Evolutionary conservation across 331 rosid species (phyloP), one percentile per base, ranked within the genome.

Genomic region (Erythrophleum ivorense): DNA sequence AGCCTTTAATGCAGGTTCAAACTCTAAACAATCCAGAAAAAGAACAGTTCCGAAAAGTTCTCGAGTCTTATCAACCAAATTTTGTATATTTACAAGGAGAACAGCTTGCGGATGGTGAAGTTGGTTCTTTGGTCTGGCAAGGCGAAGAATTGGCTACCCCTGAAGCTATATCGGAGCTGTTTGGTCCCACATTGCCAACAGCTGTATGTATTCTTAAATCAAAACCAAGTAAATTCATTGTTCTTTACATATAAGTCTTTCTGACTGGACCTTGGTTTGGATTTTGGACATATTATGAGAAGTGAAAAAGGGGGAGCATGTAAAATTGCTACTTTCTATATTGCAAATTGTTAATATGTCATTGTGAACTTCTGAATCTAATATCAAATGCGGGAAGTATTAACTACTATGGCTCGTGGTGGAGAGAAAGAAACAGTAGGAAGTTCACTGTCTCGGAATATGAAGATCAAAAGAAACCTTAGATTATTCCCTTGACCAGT

Each of bases 1-100:
- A 75, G 29, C 19, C 60, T 53, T 50, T 10, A 78, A 71, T 88
- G 92, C 88, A 96, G 99, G 97, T 96, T 71, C 97, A 89, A 80
- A 89, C 89, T 84, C 89, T 96, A 10, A 74, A 77, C 53, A 88
- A 89, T 80, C 99, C 99, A 10, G 93, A 90, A 66, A 91, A 86
- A 86, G 97, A 91, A 24, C 92, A 92, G 85, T 91, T 96, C 52
- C 52, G 85, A 60, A 90, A 86, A 83, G 80, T 80, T 80, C 84
- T 94, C 24, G 98, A 94, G 60, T 84, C 95, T 3, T 91, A 72
- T 78, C 91, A 91, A 79, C 99, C 99, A 0, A 90, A 87, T 82
- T 81, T 96, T 71, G 94, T 94, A 46, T 96, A 92, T 86, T 89
- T 96, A 69, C 98, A 90, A 90, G 99, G 99, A 77, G 92, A 92